Evolutionary conservation across 2,329 filamentous ascomycete species (phyloP).

Genomic region (Phialocephala subalpina): DNA sequence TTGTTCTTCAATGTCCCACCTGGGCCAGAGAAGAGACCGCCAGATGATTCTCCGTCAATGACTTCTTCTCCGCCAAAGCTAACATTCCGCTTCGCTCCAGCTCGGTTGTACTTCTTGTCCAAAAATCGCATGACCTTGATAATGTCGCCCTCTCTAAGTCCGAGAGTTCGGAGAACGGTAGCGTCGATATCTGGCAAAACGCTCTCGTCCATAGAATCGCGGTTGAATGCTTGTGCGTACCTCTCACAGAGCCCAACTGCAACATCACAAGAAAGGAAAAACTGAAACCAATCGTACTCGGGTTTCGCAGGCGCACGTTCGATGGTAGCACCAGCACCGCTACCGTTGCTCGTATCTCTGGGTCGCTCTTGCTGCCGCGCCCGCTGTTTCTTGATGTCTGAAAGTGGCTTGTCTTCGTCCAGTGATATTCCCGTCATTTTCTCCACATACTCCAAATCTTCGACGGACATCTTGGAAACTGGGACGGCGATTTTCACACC

Average conservation of each 20-base stretch:
- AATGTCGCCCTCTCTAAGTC: conserved; percentile 96
- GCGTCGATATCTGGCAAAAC: conserved; percentile 90
- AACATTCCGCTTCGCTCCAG: conserved; percentile 60
- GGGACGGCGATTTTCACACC: conserved; percentile 98
- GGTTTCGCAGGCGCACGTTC: conserved; percentile 65
- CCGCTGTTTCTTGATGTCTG: conserved; percentile 71
- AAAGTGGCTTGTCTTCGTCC: conserved; percentile 90
- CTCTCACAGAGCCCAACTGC: conserved; percentile 92
- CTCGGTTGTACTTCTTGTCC: conserved; percentile 80
- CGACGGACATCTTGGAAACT: conserved; percentile 91
- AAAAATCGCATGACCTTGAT: conserved; percentile 92
- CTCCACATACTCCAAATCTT: conserved; percentile 96
- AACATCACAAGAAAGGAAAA: conserved; percentile 93
- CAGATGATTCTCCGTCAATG: conserved; percentile 63
- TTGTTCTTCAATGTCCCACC: conserved; percentile 94
- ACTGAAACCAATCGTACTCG: conserved; percentile 98
- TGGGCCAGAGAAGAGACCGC: conserved; percentile 89
- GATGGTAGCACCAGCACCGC: conserved; percentile 65
- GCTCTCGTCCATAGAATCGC: conserved; percentile 96
- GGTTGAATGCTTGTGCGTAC: conserved; percentile 87
- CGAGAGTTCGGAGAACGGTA: conserved; percentile 82
- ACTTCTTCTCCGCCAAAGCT: conserved; percentile 62
- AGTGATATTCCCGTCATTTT: conserved; percentile 84
- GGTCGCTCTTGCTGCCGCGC: conserved; percentile 34
- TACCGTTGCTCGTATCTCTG: conserved; percentile 40